A percentile compares a stretch with the other conserved stretches of the same genome.
Conservation (phyloP, 2,329 filamentous ascomycete genomes). For the Fusarium vanettenii region DNA sequence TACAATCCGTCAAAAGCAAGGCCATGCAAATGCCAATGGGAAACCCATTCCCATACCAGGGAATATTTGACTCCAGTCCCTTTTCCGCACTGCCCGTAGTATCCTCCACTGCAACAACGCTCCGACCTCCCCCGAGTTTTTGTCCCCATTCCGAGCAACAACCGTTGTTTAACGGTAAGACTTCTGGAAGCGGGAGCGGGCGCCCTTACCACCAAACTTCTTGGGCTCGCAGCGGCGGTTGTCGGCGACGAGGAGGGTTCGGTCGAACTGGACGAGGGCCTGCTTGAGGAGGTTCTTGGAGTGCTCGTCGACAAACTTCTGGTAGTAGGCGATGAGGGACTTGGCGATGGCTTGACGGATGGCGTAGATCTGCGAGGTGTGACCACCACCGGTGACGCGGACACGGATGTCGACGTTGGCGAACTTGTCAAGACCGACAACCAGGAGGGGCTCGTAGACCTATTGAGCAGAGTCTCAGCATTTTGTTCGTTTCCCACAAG, state of each 20-base stretch:
- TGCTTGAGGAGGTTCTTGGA: constrained; percentile 99
- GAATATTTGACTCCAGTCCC: constrained; percentile 53
- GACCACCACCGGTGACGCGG: constrained; percentile 95
- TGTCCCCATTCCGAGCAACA: constrained; percentile 24
- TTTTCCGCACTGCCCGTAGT: constrained; percentile 47
- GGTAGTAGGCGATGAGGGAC: constrained; percentile 84
- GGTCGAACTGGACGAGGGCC: constrained; percentile 94
- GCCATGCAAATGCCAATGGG: constrained; percentile 64
- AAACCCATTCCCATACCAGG: constrained; percentile 55
- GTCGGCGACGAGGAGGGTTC: constrained; percentile 97
- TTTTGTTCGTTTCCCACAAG: constrained; percentile 13
- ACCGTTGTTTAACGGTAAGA: constrained; percentile 90
- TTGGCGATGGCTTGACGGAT: constrained; percentile 99
- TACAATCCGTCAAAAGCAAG: constrained; percentile 62
- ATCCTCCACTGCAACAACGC: constrained; percentile 40
- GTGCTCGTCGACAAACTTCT: constrained; percentile 99
- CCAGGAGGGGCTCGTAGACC: constrained; percentile 99
- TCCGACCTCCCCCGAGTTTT: constrained; percentile 32
- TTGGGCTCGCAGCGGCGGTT: constrained; percentile 99
- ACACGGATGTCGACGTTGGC: constrained; percentile 96
- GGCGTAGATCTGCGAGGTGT: constrained; percentile 97
- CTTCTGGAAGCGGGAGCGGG: constrained; percentile 97
- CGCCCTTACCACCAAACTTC: constrained; percentile 96
- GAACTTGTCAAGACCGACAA: constrained; percentile 98
- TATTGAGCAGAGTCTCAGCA: constrained; percentile 49